A percentile compares a stretch with the other conserved stretches of the same genome.
Evolutionary conservation across 495 filamentous ascomycete genomes (phyloP).

Genomic region (Pyronema domesticum): DNA sequence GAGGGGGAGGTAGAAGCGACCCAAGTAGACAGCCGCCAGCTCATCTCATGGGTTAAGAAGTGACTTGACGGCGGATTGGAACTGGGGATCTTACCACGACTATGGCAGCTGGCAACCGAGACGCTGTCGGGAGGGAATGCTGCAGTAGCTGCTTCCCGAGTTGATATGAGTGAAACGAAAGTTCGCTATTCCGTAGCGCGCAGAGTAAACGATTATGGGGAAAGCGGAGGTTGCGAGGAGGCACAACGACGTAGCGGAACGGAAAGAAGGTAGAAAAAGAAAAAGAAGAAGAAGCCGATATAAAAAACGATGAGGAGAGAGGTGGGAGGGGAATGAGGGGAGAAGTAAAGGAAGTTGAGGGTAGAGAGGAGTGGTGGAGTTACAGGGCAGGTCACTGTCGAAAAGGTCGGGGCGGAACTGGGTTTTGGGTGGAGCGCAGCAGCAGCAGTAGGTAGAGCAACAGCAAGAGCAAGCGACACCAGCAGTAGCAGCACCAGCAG

Average conservation of each 20-base stretch:
- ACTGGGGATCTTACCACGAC: constrained; percentile 4
- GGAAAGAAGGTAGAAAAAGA: not conserved
- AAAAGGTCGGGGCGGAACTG: constrained; percentile 17
- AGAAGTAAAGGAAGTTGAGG: constrained; percentile 16
- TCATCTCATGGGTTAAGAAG: not conserved
- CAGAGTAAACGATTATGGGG: not conserved
- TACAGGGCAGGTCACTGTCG: constrained; percentile 1
- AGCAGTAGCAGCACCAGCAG: constrained; percentile 9
- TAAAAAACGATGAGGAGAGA: constrained; percentile 17
- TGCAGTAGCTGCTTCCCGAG: constrained; percentile 1
- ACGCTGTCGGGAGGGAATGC: not conserved
- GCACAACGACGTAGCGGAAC: not conserved
- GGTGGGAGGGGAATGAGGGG: constrained; percentile 8
- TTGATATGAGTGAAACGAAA: constrained; percentile 1
- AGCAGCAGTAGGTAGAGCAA: not conserved
- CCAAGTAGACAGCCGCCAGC: not conserved
- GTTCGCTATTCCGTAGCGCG: not conserved
- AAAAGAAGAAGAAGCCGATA: constrained; percentile 3
- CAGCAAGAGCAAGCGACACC: not conserved
- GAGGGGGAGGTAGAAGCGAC: not conserved
- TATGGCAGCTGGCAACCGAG: constrained; percentile 1
- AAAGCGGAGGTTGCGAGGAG: not conserved
- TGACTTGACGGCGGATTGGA: not conserved
- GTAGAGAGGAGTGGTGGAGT: constrained; percentile 19
- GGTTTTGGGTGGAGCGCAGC: constrained; percentile 6